Base-by-base conservation (phyloP, 2,329 filamentous ascomycete genomes). In the Ophiostoma populinum region DNA sequence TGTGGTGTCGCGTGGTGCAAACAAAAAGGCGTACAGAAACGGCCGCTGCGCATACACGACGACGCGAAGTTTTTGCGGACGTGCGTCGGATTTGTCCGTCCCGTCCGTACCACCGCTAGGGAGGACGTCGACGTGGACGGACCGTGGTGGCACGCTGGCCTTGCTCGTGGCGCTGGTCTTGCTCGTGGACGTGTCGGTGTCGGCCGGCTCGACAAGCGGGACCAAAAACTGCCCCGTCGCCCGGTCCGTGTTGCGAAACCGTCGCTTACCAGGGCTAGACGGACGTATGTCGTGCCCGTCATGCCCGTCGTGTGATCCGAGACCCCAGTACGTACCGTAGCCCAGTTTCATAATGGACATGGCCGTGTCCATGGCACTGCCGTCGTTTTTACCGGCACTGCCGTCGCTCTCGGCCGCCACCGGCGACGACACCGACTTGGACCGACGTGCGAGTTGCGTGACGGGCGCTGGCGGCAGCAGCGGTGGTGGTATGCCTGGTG, bases 1-100 rank as follows among this genome's bases (percentile, higher is more conserved):
- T 9, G 7, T 19, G n/a, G 28, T 33, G 10, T 20, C 19, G 62
- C 6, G 76, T 31, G 62, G 27, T 66, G 57, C 32, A 51, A 87
- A 87, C 4, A 90, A 58, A 41, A 90, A 76, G 2, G 75, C 69
- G 50, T 80, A 86, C 32, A 87, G 67, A 53, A 87, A 87, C 0
- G 81, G 81, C 17, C 66, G 68, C 50, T 75, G 72, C 30, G 76
- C 67, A 48, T 85, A 86, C 33, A 85, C 67, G 6, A 85, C 66
- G 2, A 81, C 75, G 1, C 75, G 69, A 27, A 85, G 52, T 45
- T 65, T 70, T 39, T 62, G 59, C 12, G 20, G 2, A 59, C 56
- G 46, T 67, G 69, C 48, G 65, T 57, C 10, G 9, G 25, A n/a
- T n/a, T 15, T 19, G 11, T 21, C 11, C 7, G 29, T 9, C n/a